These are phyloP conservation scores for Aspergillus melleus DNA, from an alignment of 2,329 filamentous ascomycete species.

Conservation along the genomic window DNA sequence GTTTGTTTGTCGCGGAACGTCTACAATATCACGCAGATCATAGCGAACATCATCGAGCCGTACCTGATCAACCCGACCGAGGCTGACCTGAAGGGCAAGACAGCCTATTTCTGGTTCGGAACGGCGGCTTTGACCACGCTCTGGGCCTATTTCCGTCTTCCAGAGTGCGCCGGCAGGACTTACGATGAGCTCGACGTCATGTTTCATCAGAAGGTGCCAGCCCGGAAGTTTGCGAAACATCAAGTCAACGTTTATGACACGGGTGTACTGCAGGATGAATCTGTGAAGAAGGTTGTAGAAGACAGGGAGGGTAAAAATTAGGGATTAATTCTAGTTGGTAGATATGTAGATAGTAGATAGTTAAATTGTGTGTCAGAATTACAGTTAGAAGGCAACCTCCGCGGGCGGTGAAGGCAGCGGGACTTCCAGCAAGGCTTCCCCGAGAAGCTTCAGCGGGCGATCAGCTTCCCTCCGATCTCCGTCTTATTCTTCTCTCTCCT, in stretches of 20 bases:
- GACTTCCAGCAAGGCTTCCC: neutral
- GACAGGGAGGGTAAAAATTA: neutral
- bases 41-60: constrained; percentile 40
- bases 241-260: constrained; percentile 9
- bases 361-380: neutral
- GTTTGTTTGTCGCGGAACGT: constrained; percentile 53
- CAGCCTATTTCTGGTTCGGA: constrained; percentile 43
- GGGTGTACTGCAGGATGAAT: neutral
- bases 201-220: constrained; percentile 39
- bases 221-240: constrained; percentile 32
- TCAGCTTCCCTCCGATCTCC: neutral
- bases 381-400: neutral
- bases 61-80: constrained; percentile 37
- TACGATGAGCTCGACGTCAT: constrained; percentile 45
- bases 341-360: neutral
- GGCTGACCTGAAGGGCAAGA: constrained; percentile 41
- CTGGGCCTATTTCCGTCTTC: constrained; percentile 41
- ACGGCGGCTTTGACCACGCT: constrained; percentile 27
- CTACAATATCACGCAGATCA: constrained; percentile 52
- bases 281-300: neutral
- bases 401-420: neutral
- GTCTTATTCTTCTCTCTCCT: neutral
- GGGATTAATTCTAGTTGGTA: no score
- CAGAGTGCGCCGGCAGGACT: constrained; percentile 39
- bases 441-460: constrained; percentile 3